phyloP scores from a whole-genome alignment of 306 rosid genomes.

The Notholithocarpus densiflorus region DNA sequence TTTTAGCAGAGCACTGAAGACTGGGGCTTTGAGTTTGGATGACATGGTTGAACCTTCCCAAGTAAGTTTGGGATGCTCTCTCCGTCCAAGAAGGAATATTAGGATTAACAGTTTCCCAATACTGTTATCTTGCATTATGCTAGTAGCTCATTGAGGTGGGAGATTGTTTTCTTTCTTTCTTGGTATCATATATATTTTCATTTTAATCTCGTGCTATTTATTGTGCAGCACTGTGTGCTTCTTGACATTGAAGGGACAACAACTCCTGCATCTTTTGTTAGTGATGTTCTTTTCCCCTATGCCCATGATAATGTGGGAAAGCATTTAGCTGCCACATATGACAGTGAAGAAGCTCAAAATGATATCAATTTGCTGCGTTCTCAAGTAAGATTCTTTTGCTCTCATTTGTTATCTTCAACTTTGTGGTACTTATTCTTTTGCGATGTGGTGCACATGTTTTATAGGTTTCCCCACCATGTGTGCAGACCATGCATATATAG shows the following conservation, averaged over 20 bases:
- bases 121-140: too few species aligned
- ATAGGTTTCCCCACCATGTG: neutral
- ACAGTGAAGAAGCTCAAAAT: constrained; percentile 61
- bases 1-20: constrained; percentile 49
- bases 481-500: too few species aligned
- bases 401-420: too few species aligned
- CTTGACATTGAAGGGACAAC: constrained; percentile 98
- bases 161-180: constrained; percentile 7
- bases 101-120: too few species aligned
- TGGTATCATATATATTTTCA: too few species aligned
- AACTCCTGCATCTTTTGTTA: constrained; percentile 84
- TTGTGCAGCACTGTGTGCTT: constrained; percentile 71
- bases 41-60: constrained; percentile 34
- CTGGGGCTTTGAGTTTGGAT: constrained; percentile 29
- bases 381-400: constrained; percentile 49
- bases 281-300: constrained; percentile 89
- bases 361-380: constrained; percentile 69
- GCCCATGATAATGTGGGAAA: constrained; percentile 81
- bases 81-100: too few species aligned
- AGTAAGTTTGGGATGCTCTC: constrained; percentile 37
- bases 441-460: neutral
- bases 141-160: too few species aligned
- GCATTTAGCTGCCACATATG: constrained; percentile 73
- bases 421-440: too few species aligned
- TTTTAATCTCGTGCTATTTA: neutral